A percentile compares a stretch with the other conserved stretches of the same genome.
Evolutionary conservation across 306 rosid genomes (phyloP).

Genomic region (Dryas octopetala): DNA sequence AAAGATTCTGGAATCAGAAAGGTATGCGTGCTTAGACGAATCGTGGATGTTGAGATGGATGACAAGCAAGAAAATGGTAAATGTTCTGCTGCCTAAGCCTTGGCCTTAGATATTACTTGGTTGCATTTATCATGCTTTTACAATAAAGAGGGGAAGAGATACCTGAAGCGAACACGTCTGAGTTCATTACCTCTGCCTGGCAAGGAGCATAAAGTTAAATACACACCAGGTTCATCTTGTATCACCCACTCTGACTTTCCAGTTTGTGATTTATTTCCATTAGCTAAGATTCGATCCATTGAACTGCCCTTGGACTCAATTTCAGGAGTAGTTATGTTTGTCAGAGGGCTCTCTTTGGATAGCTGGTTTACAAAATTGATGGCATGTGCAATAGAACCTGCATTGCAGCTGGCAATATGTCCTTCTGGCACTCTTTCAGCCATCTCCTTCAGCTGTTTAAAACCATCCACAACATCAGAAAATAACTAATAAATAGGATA

Average conservation of each 20-base stretch:
- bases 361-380: constrained; percentile 38
- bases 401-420: constrained; percentile 31
- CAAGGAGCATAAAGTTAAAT: constrained; percentile 60
- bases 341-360: constrained; percentile 38
- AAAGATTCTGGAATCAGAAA: neutral
- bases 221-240: constrained; percentile 92
- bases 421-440: constrained; percentile 61
- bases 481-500: neutral
- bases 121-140: neutral
- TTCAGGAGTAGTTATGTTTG: constrained; percentile 41
- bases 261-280: constrained; percentile 47
- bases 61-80: too few relatives aligned
- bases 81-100: neutral
- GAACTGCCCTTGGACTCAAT: constrained; percentile 45
- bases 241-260: constrained; percentile 77
- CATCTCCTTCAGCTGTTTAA: constrained; percentile 71
- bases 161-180: constrained; percentile 97
- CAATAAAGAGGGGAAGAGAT: constrained; percentile 19
- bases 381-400: constrained; percentile 35
- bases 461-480: constrained; percentile 33
- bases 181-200: constrained; percentile 80
- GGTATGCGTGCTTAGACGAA: too few relatives aligned
- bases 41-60: too few relatives aligned
- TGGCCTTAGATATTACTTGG: constrained; percentile 2
- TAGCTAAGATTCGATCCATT: constrained; percentile 36